A percentile compares a stretch with the other conserved stretches of the same genome.
Conservation (phyloP, 78 protist species). For the Goniomonas avonlea region DNA sequence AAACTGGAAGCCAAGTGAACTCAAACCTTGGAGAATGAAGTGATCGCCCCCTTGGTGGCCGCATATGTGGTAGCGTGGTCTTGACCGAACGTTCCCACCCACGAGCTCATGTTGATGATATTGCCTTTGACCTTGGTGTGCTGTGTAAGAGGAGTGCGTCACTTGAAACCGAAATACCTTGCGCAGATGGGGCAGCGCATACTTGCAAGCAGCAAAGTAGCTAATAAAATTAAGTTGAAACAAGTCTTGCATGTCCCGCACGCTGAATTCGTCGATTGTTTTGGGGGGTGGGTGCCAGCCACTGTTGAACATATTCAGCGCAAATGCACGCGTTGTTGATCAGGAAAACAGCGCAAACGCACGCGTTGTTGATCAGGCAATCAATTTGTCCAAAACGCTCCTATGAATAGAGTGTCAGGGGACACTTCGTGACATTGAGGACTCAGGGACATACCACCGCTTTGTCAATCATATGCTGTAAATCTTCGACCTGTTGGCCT, state of each 20-base stretch:
- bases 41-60: slow-evolving; percentile 7
- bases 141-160: no score
- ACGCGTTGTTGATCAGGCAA: slow-evolving; percentile 34
- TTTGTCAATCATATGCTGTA: no score
- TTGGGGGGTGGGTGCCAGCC: slow-evolving; percentile 30
- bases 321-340: no score
- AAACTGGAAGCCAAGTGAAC: no score
- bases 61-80: not conserved
- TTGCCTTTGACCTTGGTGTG: no score
- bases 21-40: slow-evolving; percentile 6
- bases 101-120: slow-evolving; percentile 30
- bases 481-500: no score
- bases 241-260: not conserved
- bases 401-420: not conserved
- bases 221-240: slow-evolving; percentile 2
- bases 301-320: no score
- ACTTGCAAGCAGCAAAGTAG: not conserved
- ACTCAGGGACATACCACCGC: no score
- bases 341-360: no score
- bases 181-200: slow-evolving; percentile 22
- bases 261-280: slow-evolving; percentile 6
- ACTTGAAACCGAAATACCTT: no score
- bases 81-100: not conserved
- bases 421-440: no score
- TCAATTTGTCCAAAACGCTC: slow-evolving; percentile 16